Evolutionary conservation across 345 rosid species (phyloP), one percentile per base, ranked within the genome.

Genomic region (Euclidium syriacum): DNA sequence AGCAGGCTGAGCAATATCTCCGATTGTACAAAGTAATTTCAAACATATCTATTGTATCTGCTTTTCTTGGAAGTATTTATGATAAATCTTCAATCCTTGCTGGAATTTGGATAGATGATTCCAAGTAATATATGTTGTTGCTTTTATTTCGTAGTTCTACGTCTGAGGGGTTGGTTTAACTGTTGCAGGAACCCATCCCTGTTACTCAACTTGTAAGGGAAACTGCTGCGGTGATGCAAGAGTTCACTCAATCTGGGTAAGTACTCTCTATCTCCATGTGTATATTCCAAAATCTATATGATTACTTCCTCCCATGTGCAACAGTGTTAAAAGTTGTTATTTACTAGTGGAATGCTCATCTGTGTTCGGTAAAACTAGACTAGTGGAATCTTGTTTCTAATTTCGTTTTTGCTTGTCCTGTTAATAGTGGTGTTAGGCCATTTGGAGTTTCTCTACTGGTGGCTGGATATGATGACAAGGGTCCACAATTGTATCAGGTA

Each of bases 171-270:
- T n/a, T n/a, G 17, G 7, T 43, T 30, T 41, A 40, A 23, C 60
- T 57, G 35, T 53, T 65, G 40, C 73, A 92, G 98, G 98, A 92
- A 76, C 90, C 94, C 42, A 89, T 92, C 48, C 98, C 98, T 2
- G 97, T 92, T 39, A 89, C 95, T 1, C 98, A 89, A 62, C 91
- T 92, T 62, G 98, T 89, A 23, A 84, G 98, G 79, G 98, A 92
- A 75, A 89, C 91, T 64, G 96, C 98, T 11, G 90, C 98, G 48
- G 98, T 89, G 33, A 92, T 92, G 97, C 98, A 92, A 70, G 97
- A 92, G 81, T 92, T 92, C 70, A 92, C 97, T 58, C 96, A 88
- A 50, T 91, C 98, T 2, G 98, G 98, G 98, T 91, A 83, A 77
- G 40, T 51, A 41, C 34, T 29, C n/a, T n/a, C n/a, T n/a, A n/a